phyloP scores from a whole-genome alignment of 1,139 yeast species.

The Protomyces arabidopsidicola region DNA sequence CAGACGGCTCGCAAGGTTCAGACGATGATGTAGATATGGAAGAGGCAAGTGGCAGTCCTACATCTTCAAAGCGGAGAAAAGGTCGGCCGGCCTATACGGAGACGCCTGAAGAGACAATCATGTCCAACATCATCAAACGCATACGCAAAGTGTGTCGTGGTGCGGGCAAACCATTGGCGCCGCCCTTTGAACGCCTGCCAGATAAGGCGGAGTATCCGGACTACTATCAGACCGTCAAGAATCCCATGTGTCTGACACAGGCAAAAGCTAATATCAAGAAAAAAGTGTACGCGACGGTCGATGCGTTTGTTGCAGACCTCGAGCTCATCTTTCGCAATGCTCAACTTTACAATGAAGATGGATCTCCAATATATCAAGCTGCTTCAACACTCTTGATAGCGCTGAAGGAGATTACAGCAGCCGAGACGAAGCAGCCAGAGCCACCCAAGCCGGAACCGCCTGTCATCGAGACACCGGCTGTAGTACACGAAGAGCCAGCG shows the following conservation, averaged over 20 bases:
- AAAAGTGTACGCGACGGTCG: constrained; percentile 68
- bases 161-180: constrained; percentile 26
- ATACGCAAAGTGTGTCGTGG: constrained; percentile 8
- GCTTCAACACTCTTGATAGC: constrained; percentile 58
- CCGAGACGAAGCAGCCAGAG: constrained; percentile 77
- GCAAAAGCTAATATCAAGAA: constrained; percentile 80
- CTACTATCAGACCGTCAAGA: constrained; percentile 58
- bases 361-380: constrained; percentile 55
- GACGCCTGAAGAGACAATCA: constrained; percentile 29
- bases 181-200: constrained; percentile 75
- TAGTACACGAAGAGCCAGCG: neutral
- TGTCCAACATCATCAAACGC: constrained; percentile 21
- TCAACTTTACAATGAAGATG: constrained; percentile 59
- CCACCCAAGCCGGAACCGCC: constrained; percentile 37
- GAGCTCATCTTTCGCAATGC: constrained; percentile 70
- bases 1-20: constrained; percentile 38
- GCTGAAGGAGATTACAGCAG: constrained; percentile 57
- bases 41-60: constrained; percentile 29
- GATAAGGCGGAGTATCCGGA: constrained; percentile 62
- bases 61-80: constrained; percentile 3
- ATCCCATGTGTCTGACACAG: constrained; percentile 77
- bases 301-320: constrained; percentile 70
- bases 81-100: constrained; percentile 28
- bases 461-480: neutral
- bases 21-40: constrained; percentile 39